Base-by-base conservation (phyloP, 1,284 basidiomycete species). In the Clitocybe nebularis region DNA sequence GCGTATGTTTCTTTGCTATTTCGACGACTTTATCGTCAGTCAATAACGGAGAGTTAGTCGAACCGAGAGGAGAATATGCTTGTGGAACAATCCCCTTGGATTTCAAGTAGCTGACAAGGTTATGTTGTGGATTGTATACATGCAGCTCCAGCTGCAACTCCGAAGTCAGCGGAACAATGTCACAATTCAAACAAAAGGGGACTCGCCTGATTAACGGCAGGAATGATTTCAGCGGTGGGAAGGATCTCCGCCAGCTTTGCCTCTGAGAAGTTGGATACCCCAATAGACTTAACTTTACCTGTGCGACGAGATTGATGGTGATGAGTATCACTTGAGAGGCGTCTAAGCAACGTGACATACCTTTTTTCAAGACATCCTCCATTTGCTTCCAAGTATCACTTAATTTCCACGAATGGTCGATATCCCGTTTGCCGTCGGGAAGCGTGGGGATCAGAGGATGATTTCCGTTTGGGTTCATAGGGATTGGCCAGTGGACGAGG, bases 41-140 rank as follows among this genome's bases (percentile, higher is more conserved):
- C 42, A 89, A 64, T n/a, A 93, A 65, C 1, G 87, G 85, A 3
- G 77, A 74, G 51, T 74, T 71, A 5, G 81, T 79, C 13, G 85
- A 89, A 4, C 90, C 90, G 21, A 93, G 75, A 3, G 92, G 92
- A 6, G 85, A 90, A 64, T 92, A 93, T 0, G 89, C 89, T 61
- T 91, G 76, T 0, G 87, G 68, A 20, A 81, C 64, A 54, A 94
- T 93, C 24, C 71, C 72, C 59, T 89, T 81, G 24, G 71, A 66
- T 55, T 77, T 73, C 58, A 88, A 74, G 66, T 80, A 92, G 11
- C 69, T 62, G 43, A 86, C 54, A 36, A 92, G 75, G 43, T 81
- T 72, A 61, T 82, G 81, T 56, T 92, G 81, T 0, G 86, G 85
- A 63, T 86, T 86, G 62, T 84, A 86, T 14, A 85, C 65, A 61